Evolutionary conservation across 352 stramenopile species (phyloP).

Genomic region (Phytophthora palmivora): DNA sequence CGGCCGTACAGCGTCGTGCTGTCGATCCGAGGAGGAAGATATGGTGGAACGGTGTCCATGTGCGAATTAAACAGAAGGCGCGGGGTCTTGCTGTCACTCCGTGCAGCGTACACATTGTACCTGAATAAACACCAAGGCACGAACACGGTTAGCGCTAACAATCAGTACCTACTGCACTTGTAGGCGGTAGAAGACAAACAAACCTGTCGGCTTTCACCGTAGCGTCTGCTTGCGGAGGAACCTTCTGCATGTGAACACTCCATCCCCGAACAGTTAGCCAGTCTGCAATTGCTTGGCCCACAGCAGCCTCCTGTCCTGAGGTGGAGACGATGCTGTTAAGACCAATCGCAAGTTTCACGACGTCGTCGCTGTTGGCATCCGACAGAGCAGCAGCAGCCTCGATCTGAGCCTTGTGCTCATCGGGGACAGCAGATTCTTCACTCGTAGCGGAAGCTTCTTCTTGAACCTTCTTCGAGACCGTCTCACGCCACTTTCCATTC

Average conservation of each 20-base stretch:
- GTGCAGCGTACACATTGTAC: slow-evolving; percentile 82
- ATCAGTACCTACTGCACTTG: no score
- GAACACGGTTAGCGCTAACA: slow-evolving; percentile 1
- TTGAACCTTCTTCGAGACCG: slow-evolving; percentile 28
- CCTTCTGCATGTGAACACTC: slow-evolving; percentile 79
- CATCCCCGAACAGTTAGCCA: slow-evolving; percentile 76
- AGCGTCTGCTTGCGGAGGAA: slow-evolving; percentile 65
- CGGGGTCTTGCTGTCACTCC: slow-evolving; percentile 58
- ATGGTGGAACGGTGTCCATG: slow-evolving; percentile 86
- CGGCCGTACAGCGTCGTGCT: slow-evolving; percentile 77
- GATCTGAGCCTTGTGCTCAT: slow-evolving; percentile 56
- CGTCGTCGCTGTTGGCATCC: slow-evolving; percentile 64
- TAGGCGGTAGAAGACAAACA: background rate
- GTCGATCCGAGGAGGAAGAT: slow-evolving; percentile 69
- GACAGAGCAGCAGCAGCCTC: slow-evolving; percentile 56
- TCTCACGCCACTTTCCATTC: slow-evolving; percentile 74
- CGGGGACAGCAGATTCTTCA: slow-evolving; percentile 32
- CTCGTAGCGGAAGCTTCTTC: background rate
- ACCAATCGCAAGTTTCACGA: slow-evolving; percentile 67
- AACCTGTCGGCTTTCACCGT: slow-evolving; percentile 67
- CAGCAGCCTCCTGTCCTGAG: slow-evolving; percentile 73
- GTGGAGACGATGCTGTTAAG: slow-evolving; percentile 80
- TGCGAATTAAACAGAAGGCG: slow-evolving; percentile 87
- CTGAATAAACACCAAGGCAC: slow-evolving; percentile 31
- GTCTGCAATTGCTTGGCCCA: slow-evolving; percentile 67